phyloP scores from a whole-genome alignment of 2,329 filamentous ascomycete genomes.

The Venturia oleaginea region DNA sequence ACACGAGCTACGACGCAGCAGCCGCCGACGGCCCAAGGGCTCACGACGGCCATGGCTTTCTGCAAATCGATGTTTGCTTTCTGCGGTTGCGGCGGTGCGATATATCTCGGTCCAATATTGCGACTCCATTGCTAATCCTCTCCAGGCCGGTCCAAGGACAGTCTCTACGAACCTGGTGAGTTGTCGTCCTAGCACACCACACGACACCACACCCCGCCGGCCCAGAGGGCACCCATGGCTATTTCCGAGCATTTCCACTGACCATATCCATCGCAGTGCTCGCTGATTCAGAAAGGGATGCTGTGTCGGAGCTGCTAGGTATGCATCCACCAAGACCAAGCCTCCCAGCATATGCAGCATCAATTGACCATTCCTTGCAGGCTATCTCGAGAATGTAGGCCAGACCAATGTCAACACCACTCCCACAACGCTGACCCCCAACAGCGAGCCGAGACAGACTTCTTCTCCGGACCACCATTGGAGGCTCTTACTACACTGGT shows the following conservation, averaged over 20 bases:
- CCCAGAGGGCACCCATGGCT: neutral
- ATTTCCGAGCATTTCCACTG: neutral
- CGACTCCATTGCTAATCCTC: neutral
- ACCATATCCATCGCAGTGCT: conserved; percentile 52
- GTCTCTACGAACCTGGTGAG: conserved; percentile 33
- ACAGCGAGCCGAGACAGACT: conserved; percentile 92
- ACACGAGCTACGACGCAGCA: neutral
- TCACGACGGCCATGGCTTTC: conserved; percentile 11
- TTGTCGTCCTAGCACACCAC: neutral
- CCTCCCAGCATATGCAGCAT: neutral
- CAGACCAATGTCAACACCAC: conserved; percentile 17
- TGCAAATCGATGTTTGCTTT: conserved; percentile 12
- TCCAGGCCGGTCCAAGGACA: conserved; percentile 32
- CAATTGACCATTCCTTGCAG: conserved; percentile 24
- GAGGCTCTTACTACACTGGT: conserved; percentile 90
- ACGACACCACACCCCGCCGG: neutral
- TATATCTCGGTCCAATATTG: neutral
- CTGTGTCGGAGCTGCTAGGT: conserved; percentile 77
- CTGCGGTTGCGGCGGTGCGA: conserved; percentile 15
- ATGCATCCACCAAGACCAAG: neutral
- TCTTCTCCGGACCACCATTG: conserved; percentile 93
- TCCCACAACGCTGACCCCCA: conserved; percentile 16
- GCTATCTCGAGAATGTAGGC: conserved; percentile 90
- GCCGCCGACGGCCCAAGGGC: neutral
- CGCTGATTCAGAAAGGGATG: conserved; percentile 92